These are phyloP conservation scores for Trichoderma sp. DNA, from an alignment of 2,329 filamentous ascomycete species.

Conservation along the genomic window DNA sequence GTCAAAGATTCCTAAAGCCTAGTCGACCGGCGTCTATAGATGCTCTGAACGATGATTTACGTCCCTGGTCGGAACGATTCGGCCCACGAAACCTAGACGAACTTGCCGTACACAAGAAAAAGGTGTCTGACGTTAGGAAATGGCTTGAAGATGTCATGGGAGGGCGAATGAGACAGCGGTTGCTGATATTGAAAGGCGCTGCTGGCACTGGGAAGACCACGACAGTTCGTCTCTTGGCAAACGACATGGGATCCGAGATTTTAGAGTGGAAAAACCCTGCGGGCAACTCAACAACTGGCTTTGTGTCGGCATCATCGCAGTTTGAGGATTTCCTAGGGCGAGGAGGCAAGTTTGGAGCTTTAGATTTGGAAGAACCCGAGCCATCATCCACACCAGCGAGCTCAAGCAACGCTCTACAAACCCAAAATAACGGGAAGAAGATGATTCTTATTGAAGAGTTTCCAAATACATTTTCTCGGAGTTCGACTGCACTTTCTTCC, in stretches of 20 bases:
- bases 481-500: slow-evolving; percentile 60
- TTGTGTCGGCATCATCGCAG: slow-evolving; percentile 68
- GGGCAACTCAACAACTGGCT: slow-evolving; percentile 56
- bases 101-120: slow-evolving; percentile 90
- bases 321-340: slow-evolving; percentile 91
- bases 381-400: slow-evolving; percentile 27
- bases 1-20: slow-evolving; percentile 53
- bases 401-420: slow-evolving; percentile 22
- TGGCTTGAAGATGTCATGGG: slow-evolving; percentile 77
- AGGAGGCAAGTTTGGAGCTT: slow-evolving; percentile 73
- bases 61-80: slow-evolving; percentile 87
- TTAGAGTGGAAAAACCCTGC: slow-evolving; percentile 89
- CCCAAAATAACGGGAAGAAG: slow-evolving; percentile 36
- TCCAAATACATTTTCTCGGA: slow-evolving; percentile 68
- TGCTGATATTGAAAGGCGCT: slow-evolving; percentile 83
- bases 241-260: slow-evolving; percentile 71
- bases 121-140: slow-evolving; percentile 77
- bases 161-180: slow-evolving; percentile 63
- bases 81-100: slow-evolving; percentile 73
- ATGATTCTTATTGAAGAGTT: slow-evolving; percentile 80
- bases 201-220: slow-evolving; percentile 93
- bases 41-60: slow-evolving; percentile 50
- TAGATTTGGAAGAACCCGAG: slow-evolving; percentile 47
- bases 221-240: slow-evolving; percentile 73
- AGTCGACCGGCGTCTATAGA: slow-evolving; percentile 30